Evolutionary conservation across 148 eudicot genomes (phyloP).

Genomic region (Spergularia bocconei): DNA sequence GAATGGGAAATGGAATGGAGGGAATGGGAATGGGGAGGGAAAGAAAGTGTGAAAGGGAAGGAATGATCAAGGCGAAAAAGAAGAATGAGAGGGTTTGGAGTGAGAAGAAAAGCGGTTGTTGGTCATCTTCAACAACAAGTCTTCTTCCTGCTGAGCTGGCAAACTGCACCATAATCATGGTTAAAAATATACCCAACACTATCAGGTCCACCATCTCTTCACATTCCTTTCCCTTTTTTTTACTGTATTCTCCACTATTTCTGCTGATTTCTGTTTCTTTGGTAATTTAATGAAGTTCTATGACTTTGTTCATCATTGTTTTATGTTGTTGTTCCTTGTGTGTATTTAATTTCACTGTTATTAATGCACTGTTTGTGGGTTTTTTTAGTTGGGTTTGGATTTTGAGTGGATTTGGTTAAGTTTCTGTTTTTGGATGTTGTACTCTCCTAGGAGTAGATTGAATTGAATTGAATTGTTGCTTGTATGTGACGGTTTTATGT

Average conservation of each 20-base stretch:
- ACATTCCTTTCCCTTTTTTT: not conserved
- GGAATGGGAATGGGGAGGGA: not conserved
- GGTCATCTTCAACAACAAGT: not conserved
- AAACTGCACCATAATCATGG: slow-evolving; percentile 20
- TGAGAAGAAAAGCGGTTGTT: no score
- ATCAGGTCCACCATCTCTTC: not conserved
- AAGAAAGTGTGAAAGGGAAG: no score
- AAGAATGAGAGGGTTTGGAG: not conserved
- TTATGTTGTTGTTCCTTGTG: not conserved
- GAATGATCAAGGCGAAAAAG: not conserved
- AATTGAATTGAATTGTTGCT: no score
- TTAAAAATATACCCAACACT: slow-evolving; percentile 20
- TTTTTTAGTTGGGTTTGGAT: not conserved
- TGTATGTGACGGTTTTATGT: no score
- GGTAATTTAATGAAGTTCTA: not conserved
- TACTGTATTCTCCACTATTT: not conserved
- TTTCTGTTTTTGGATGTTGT: no score
- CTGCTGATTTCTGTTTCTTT: not conserved
- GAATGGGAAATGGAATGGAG: not conserved
- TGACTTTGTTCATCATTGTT: not conserved
- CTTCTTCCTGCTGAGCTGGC: slow-evolving; percentile 4
- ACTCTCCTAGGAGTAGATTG: no score
- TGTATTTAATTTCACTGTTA: slow-evolving; percentile 7
- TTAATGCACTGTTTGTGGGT: not conserved
- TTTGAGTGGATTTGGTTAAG: no score